Evolutionary conservation across 345 rosid species (phyloP), one percentile per base, ranked within the genome.

Genomic region (Salix purpurea): DNA sequence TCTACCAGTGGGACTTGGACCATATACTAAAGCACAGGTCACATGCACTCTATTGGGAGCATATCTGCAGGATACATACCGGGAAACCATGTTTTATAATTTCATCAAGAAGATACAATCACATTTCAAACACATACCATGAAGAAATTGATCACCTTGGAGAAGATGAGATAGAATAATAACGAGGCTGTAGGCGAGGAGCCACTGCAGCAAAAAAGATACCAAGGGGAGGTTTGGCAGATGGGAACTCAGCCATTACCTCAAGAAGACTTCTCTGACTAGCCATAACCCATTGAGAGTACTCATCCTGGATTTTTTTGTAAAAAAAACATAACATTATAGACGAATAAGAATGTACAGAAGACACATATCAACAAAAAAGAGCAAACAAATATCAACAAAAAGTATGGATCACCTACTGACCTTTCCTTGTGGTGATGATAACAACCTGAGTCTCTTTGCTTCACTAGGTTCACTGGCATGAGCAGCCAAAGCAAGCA

Each of bases 401-500:
- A 30, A 28, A 44, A 75, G 65, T 12, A 44, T 40, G 65, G 67
- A 72, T 11, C 21, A 46, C 50, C n/a, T 7, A 52, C 30, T 26
- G 34, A 81, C 84, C 84, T 81, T 77, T 18, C 84, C 80, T 46
- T 76, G 75, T 13, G 78, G 80, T 21, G 84, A 81, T 48, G 84
- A 58, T 64, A 81, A 54, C 32, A 77, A 77, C 30, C 56, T 73
- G n/a, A 81, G 84, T 62, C 79, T 81, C 67, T 90, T 88, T 37
- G 90, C 93, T 85, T 94, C 97, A 76, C 83, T 84, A 64, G 93
- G 93, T 81, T 94, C 97, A 76, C 89, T 85, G 68, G 97, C 97
- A 88, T 90, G 93, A 74, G 97, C 97, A 70, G 96, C 93, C 88
- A 94, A 84, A 58, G 99, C 97, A 80, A 90, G 72, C 87, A 94